phyloP scores from a whole-genome alignment of 179 eudicot genomes.

The Spinacia oleracea region DNA sequence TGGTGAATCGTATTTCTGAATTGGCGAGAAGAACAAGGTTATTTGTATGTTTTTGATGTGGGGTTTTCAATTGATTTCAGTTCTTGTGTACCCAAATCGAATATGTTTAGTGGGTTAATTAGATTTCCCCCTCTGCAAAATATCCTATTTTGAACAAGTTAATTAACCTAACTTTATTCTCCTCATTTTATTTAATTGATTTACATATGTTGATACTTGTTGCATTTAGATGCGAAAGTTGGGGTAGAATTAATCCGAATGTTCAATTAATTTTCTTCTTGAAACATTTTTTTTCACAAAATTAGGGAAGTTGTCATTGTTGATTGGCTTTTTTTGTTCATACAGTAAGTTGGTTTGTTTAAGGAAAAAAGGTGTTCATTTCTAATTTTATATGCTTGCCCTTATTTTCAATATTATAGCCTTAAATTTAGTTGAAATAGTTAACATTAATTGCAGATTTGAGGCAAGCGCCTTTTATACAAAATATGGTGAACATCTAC shows the following conservation, averaged over 20 bases:
- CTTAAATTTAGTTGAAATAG: neutral
- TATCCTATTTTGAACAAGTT: slow-evolving; percentile 52
- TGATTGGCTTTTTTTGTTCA: neutral
- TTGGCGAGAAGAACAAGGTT: too few species aligned
- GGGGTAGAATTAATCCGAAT: neutral
- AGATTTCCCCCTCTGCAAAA: slow-evolving; percentile 65
- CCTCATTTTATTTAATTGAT: neutral
- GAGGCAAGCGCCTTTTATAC: slow-evolving; percentile 67
- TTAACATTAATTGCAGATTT: slow-evolving; percentile 55
- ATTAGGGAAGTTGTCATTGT: neutral
- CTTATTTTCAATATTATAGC: neutral
- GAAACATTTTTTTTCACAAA: neutral
- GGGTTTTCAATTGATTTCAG: slow-evolving; percentile 35
- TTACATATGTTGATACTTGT: neutral
- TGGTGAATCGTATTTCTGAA: too few species aligned
- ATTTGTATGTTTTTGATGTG: too few species aligned
- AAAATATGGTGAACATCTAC: slow-evolving; percentile 63
- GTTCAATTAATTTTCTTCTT: too few species aligned
- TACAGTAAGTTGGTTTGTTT: neutral
- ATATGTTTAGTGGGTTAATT: slow-evolving; percentile 41
- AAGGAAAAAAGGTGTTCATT: too few species aligned
- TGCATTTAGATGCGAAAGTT: neutral
- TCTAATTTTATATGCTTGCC: neutral
- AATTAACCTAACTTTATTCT: neutral
- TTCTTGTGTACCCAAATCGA: slow-evolving; percentile 46